These are phyloP conservation scores for Thelonectria olida DNA, from an alignment of 2,329 filamentous ascomycete genomes.

Conservation along the genomic window DNA sequence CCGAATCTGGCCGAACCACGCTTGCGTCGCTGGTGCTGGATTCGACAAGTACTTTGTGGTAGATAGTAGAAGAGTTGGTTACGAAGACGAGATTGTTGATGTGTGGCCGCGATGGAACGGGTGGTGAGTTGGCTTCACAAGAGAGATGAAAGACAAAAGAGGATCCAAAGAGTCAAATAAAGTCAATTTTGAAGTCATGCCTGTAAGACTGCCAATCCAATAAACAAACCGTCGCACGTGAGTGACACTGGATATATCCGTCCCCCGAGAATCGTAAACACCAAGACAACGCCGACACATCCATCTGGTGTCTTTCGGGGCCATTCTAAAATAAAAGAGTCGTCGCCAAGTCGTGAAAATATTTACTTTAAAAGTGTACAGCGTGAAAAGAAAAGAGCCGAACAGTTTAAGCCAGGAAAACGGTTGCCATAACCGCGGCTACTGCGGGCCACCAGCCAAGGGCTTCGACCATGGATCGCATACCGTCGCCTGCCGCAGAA, in stretches of 20 bases:
- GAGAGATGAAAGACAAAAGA: not conserved
- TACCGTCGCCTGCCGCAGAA: constrained; percentile 35
- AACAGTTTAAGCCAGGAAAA: constrained; percentile 51
- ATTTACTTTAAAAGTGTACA: constrained; percentile 18
- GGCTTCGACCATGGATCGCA: constrained; percentile 46
- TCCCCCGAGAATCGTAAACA: not conserved
- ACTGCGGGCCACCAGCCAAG: constrained; percentile 62
- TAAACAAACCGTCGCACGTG: not conserved
- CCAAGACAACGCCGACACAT: not conserved
- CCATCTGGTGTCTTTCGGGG: not conserved
- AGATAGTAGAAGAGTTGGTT: constrained; percentile 65
- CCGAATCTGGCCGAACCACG: constrained; percentile 79
- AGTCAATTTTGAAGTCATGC: not conserved
- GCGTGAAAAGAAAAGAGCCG: not conserved
- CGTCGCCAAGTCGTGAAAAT: not conserved
- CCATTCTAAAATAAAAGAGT: not conserved
- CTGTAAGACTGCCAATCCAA: not conserved
- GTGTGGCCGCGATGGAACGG: constrained; percentile 79
- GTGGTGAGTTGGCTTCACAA: constrained; percentile 59
- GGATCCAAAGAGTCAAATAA: too few relatives aligned
- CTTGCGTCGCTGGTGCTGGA: constrained; percentile 75
- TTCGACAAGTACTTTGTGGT: constrained; percentile 78
- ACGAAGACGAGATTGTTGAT: constrained; percentile 71
- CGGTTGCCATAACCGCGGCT: constrained; percentile 54
- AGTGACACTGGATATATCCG: constrained; percentile 3